Evolutionary conservation across 1,284 basidiomycete species (phyloP), one percentile per base, ranked within the genome.

Genomic region (Fomitopsis pinicola): DNA sequence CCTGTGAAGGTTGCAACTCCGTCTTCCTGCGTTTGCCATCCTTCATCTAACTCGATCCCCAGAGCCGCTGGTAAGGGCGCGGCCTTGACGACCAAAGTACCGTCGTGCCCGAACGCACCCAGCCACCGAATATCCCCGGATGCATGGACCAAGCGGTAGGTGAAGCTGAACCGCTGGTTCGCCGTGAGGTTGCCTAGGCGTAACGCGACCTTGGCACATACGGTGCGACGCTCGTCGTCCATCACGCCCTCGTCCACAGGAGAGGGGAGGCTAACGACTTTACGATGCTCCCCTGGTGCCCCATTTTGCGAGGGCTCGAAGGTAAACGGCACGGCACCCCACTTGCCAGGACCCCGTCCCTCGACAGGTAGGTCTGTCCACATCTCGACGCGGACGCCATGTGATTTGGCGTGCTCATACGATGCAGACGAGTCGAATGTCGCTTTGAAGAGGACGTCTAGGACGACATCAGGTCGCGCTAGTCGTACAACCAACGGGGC

Each of bases 61-160:
- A 26, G 64, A 59, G 26, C 67, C 60, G n/a, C 64, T 58, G 19
- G 42, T 17, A 42, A 28, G 44, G 59, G 26, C 54, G n/a, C 44
- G 22, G 59, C 62, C 62, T 70, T 66, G 42, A 74, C 38, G 8
- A 63, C 55, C 28, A 74, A 55, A 26, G 63, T 62, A 5, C 72
- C 72, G 58, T 74, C 69, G 33, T 64, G 60, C 0, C 67, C 69
- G 50, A 62, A 71, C n/a, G 60, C 62, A 15, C 72, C 72, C 42
- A 74, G 58, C 73, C 73, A 74, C 42, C 67, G 42, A 35, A 72
- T 55, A 7, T 61, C 57, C 9, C 72, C 73, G n/a, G 68, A 69
- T 1, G 68, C 63, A 53, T 70, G 65, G n/a, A 71, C 69, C 14
- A 74, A 64, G 30, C 73, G 67, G 58, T 73, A 74, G 6, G 73